Conservation (phyloP, 2,329 filamentous ascomycete genomes). For the Paecilomyces dactylethromorphus region DNA sequence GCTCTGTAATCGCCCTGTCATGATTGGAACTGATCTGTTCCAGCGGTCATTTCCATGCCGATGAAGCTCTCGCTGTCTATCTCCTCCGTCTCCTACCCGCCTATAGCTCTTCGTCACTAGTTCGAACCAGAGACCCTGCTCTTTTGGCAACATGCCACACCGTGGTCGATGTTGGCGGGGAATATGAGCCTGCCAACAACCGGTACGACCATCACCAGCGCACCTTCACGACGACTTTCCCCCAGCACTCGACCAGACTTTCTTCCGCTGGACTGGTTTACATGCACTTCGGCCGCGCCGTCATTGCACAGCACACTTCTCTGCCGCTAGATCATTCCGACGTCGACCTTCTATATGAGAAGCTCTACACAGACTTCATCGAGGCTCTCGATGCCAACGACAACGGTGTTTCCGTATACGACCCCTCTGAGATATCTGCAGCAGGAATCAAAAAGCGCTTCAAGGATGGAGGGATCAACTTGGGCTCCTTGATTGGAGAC, state of each 20-base stretch:
- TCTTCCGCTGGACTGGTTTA: slow-evolving; percentile 91
- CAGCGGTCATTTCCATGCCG: slow-evolving; percentile 93
- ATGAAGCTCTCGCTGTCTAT: slow-evolving; percentile 94
- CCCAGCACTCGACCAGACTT: slow-evolving; percentile 76
- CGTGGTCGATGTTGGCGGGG: slow-evolving; percentile 94
- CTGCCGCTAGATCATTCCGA: slow-evolving; percentile 57
- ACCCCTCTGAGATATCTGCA: slow-evolving; percentile 59
- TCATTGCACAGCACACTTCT: slow-evolving; percentile 64
- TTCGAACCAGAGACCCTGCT: slow-evolving; percentile 81
- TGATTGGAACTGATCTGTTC: slow-evolving; percentile 3
- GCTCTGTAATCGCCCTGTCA: not conserved
- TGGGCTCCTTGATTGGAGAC: slow-evolving; percentile 75
- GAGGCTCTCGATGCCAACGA: slow-evolving; percentile 97
- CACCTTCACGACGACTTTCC: slow-evolving; percentile 79
- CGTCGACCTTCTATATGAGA: slow-evolving; percentile 70
- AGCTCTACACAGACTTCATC: slow-evolving; percentile 88
- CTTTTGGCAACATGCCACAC: slow-evolving; percentile 79
- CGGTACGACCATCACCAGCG: slow-evolving; percentile 98
- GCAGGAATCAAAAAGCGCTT: slow-evolving; percentile 77
- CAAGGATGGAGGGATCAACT: slow-evolving; percentile 71
- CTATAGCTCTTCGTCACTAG: slow-evolving; percentile 66
- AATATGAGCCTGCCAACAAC: slow-evolving; percentile 70
- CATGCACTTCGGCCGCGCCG: slow-evolving; percentile 84
- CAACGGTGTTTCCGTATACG: slow-evolving; percentile 84
- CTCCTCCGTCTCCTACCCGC: slow-evolving; percentile 84